These are phyloP conservation scores for Pestalotiopsis fici DNA, from an alignment of 2,329 filamentous ascomycete genomes.

Conservation along the genomic window DNA sequence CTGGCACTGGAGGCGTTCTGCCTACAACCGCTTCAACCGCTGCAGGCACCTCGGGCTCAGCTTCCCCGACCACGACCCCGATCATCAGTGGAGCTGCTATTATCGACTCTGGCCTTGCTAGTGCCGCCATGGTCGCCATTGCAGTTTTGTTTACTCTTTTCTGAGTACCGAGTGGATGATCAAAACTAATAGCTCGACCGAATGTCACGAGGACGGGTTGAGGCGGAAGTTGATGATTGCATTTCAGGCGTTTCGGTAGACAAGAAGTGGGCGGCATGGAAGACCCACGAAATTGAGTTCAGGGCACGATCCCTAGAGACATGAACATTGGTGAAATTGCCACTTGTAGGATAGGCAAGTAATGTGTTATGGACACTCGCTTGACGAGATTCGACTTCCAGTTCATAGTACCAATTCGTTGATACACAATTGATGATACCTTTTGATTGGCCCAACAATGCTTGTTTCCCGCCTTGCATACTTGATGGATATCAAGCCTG, in stretches of 20 bases:
- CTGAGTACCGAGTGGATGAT: not conserved
- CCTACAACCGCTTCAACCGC: conserved; percentile 2
- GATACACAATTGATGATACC: conserved; percentile 6
- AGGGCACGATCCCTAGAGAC: not conserved
- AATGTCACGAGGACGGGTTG: not conserved
- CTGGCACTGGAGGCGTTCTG: conserved; percentile 9
- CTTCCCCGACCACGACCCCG: conserved; percentile 11
- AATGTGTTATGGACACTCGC: not conserved
- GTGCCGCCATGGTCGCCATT: not conserved
- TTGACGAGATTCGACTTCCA: not conserved
- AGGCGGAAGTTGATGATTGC: not conserved
- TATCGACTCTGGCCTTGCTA: not conserved
- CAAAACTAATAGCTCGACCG: not conserved
- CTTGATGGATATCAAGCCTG: not conserved
- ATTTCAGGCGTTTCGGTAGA: conserved; percentile 1
- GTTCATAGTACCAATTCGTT: not conserved
- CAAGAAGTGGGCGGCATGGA: not conserved
- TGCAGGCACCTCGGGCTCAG: not conserved
- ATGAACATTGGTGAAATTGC: not conserved
- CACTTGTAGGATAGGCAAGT: not conserved
- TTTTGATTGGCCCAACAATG: not conserved
- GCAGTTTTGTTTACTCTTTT: not conserved
- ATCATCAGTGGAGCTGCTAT: not conserved
- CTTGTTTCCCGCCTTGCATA: not conserved
- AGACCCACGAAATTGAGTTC: not conserved